Evolutionary conservation across 306 rosid genomes (phyloP), one percentile per base, ranked within the genome.

Genomic region (peach (Prunus persica)): DNA sequence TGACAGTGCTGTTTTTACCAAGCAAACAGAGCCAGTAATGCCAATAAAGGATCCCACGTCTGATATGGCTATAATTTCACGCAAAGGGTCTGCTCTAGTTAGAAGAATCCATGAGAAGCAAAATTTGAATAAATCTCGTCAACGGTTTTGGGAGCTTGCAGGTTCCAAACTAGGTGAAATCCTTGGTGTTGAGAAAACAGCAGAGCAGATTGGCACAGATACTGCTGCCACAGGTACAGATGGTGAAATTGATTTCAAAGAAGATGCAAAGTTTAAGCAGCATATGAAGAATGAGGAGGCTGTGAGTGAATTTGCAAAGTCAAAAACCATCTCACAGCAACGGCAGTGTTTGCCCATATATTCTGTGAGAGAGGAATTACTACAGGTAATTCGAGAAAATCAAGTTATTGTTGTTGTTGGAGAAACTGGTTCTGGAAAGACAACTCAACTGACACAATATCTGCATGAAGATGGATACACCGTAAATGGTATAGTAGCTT

Each of bases 381-480:
- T 92, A 77, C 96, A 90, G 96, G 90, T 85, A 67, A 78, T 95
- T 68, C 96, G 96, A 19, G 98, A 95, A 79, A 95, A 95, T 81
- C 98, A 95, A 80, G 91, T 95, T 72, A 82, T 95, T 57, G 90
- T 95, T 65, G 95, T 95, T 38, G 98, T 95, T 63, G 98, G 97
- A 84, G 98, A 95, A 87, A 95, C 98, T 69, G 96, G 97, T 79
- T 95, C 98, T 22, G 97, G 98, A 84, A 92, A 95, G 92, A 95
- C 97, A 56, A 95, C 97, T 2, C 98, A 95, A 72, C 73, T 90
- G 76, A 95, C 98, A 51, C 98, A 95, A 93, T 95, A 95, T 89
- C 96, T 95, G 41, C 85, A 88, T 72, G 97, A 95, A 79, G 98
- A 90, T 84, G 97, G 97, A 70, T 95, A 89, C 77, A 92, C 97